Percentiles rank a stretch among this genome's conserved stretches.
Evolutionary conservation across 108 stramenopile genomes (phyloP).

Genomic region (Asterionellopsis glacialis): DNA sequence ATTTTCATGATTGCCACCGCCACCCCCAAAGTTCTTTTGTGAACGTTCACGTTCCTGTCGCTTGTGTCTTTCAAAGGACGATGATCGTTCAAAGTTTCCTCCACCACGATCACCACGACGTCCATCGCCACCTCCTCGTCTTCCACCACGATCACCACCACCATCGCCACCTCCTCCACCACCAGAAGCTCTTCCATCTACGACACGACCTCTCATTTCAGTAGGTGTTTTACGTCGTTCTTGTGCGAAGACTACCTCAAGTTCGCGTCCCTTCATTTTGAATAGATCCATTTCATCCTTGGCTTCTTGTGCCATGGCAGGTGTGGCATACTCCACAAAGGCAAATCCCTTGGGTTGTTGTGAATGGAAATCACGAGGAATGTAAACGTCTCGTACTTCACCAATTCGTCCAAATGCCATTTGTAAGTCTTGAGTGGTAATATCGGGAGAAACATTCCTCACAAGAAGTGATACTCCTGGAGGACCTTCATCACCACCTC

Average conservation of each 20-base stretch:
- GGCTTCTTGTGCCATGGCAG: conserved; percentile 76
- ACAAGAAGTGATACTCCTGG: conserved; percentile 83
- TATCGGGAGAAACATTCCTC: conserved; percentile 69
- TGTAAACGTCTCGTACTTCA: conserved; percentile 84
- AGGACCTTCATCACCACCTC: conserved; percentile 66
- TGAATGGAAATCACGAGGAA: conserved; percentile 82
- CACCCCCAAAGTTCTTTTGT: conserved; percentile 48
- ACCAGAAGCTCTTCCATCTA: conserved; percentile 22
- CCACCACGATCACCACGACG: conserved; percentile 5
- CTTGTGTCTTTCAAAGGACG: conserved; percentile 76
- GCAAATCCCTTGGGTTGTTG: conserved; percentile 88
- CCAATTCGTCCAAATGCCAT: conserved; percentile 81
- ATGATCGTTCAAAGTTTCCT: conserved; percentile 48
- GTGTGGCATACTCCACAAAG: conserved; percentile 82
- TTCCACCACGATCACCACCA: conserved; percentile 22
- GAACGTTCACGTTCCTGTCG: conserved; percentile 51
- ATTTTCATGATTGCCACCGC: not conserved
- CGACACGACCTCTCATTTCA: conserved; percentile 77
- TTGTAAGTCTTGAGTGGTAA: conserved; percentile 65
- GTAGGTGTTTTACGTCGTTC: conserved; percentile 84
- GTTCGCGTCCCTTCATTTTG: conserved; percentile 72
- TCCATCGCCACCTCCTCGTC: conserved; percentile 20
- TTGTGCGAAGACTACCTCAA: conserved; percentile 89
- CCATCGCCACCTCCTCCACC: conserved; percentile 11
- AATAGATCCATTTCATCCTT: conserved; percentile 88